Conservation (phyloP, 2,329 filamentous ascomycete species). For the Colletotrichum filicis region DNA sequence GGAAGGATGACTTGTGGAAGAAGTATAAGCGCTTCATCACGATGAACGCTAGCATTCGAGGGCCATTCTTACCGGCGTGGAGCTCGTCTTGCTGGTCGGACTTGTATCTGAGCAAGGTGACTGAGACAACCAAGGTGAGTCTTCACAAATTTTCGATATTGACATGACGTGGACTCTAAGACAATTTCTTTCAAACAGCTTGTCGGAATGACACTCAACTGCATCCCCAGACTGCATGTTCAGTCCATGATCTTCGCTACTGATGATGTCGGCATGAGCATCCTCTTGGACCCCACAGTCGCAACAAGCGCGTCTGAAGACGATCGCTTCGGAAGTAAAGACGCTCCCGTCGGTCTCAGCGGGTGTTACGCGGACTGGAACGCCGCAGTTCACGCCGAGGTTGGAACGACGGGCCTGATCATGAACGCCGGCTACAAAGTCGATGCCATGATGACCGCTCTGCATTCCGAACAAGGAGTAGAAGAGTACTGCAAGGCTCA, state of each 20-base stretch:
- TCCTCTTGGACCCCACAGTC: constrained; percentile 45
- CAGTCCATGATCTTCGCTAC: constrained; percentile 52
- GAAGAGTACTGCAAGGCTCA: constrained; percentile 16
- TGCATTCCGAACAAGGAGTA: constrained; percentile 32
- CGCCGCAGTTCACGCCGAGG: constrained; percentile 44
- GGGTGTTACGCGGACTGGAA: constrained; percentile 42
- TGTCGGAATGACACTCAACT: constrained; percentile 49
- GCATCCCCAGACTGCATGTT: constrained; percentile 45
- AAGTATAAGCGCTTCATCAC: constrained; percentile 48
- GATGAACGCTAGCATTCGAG: constrained; percentile 48
- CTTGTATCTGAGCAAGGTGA: constrained; percentile 44
- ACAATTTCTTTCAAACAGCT: constrained; percentile 40
- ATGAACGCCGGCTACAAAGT: constrained; percentile 45
- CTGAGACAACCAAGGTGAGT: constrained; percentile 42
- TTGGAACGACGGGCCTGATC: constrained; percentile 44
- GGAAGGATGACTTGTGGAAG: constrained; percentile 43
- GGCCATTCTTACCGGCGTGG: constrained; percentile 49
- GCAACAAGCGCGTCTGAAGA: constrained; percentile 33
- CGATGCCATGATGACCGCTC: constrained; percentile 46
- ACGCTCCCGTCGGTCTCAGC: constrained; percentile 42
- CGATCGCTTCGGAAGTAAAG: constrained; percentile 39
- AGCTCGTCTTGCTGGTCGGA: constrained; percentile 48
- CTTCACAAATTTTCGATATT: background rate
- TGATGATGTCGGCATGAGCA: constrained; percentile 47
- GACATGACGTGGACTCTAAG: background rate